Evolutionary conservation across 108 stramenopile species (phyloP).

Genomic region (Nannochloropsis gaditana): DNA sequence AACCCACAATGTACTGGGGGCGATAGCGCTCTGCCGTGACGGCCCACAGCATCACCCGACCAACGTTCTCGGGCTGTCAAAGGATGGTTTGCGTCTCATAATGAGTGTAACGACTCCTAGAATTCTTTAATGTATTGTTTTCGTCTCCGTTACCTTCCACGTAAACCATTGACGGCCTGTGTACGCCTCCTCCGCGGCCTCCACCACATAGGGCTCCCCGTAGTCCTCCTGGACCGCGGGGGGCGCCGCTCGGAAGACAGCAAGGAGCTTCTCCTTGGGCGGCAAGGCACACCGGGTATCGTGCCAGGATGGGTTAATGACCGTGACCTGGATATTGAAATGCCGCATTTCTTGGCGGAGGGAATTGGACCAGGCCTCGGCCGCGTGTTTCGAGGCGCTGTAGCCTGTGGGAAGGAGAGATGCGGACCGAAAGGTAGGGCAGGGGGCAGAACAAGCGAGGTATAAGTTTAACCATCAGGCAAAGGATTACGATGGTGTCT

Average conservation of each 20-base stretch:
- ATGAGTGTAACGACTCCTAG: not conserved
- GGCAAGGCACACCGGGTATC: not conserved
- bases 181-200: not conserved
- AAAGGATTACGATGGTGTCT: too few relatives aligned
- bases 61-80: not conserved
- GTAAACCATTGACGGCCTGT: not conserved
- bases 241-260: not conserved
- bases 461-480: not conserved
- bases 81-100: too few relatives aligned
- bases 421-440: not conserved
- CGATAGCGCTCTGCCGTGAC: not conserved
- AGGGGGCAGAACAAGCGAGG: not conserved
- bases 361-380: not conserved
- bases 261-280: not conserved
- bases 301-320: not conserved
- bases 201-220: not conserved
- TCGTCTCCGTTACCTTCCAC: not conserved
- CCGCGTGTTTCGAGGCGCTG: slow-evolving; percentile 11
- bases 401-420: not conserved
- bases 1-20: not conserved
- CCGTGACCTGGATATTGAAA: not conserved
- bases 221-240: not conserved
- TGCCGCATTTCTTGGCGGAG: not conserved
- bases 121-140: not conserved
- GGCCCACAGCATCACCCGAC: slow-evolving; percentile 2